Conservation (phyloP, 2,329 filamentous ascomycete genomes). For the Venturia carpophila region DNA sequence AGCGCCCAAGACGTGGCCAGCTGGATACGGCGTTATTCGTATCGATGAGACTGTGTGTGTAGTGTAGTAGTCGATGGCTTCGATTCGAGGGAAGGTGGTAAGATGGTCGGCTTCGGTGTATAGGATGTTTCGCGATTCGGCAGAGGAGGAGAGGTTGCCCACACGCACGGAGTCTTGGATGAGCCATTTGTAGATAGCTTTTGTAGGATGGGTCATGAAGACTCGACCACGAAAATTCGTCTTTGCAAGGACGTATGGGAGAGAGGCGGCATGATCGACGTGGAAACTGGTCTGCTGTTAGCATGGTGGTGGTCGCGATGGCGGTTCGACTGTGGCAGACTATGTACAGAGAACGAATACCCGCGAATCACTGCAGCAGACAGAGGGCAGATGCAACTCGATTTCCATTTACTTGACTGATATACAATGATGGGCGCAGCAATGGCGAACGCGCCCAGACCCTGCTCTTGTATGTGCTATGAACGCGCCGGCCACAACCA, state of each 20-base stretch:
- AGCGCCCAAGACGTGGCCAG: constrained; percentile 93
- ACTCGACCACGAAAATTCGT: constrained; percentile 95
- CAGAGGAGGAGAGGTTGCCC: constrained; percentile 57
- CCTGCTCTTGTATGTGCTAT: constrained; percentile 2
- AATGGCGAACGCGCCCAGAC: not conserved
- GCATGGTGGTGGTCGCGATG: not conserved
- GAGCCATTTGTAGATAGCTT: constrained; percentile 99
- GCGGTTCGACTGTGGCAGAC: not conserved
- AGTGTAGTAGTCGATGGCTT: constrained; percentile 96
- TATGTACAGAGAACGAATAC: not conserved
- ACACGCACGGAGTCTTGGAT: constrained; percentile 96
- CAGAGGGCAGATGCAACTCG: constrained; percentile 7
- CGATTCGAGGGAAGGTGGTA: constrained; percentile 86
- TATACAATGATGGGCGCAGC: not conserved
- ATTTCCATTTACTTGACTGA: constrained; percentile 16
- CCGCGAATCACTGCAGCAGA: not conserved
- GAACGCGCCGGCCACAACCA: not conserved
- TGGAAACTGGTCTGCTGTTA: constrained; percentile 64
- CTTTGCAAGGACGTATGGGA: constrained; percentile 95
- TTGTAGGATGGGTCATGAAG: constrained; percentile 99
- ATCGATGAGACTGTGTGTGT: constrained; percentile 97
- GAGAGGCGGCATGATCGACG: constrained; percentile 94
- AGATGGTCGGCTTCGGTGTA: constrained; percentile 95
- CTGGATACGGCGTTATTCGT: constrained; percentile 91
- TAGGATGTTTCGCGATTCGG: constrained; percentile 57